Conservation (phyloP, 1,139 yeast species). For the Kurtzmaniella natalensis region DNA sequence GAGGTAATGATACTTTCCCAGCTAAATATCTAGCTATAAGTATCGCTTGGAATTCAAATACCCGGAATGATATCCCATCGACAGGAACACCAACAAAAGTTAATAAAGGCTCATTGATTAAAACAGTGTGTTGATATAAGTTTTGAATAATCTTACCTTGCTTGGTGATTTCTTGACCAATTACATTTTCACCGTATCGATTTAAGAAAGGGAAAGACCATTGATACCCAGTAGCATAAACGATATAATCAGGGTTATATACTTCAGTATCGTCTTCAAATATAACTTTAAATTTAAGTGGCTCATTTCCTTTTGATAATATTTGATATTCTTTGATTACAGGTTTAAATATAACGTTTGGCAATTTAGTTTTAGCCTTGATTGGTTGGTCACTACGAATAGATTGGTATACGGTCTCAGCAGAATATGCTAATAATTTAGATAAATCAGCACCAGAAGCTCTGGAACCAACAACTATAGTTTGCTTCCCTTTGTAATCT, state of each 20-base stretch:
- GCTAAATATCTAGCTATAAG: conserved; percentile 30
- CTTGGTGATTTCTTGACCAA: conserved; percentile 15
- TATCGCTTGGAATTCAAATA: conserved; percentile 41
- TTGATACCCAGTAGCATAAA: conserved; percentile 44
- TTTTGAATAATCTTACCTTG: conserved; percentile 29
- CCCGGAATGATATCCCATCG: conserved; percentile 37
- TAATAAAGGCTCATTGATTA: conserved; percentile 32
- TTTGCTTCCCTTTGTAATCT: conserved; percentile 24
- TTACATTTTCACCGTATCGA: conserved; percentile 17
- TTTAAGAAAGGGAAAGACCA: conserved; percentile 40
- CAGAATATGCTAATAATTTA: conserved; percentile 20
- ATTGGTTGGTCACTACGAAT: conserved; percentile 18
- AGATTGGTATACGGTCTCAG: conserved; percentile 25
- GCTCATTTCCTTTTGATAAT: conserved; percentile 3
- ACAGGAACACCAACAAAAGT: conserved; percentile 39
- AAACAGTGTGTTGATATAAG: conserved; percentile 37
- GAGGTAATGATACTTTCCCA: conserved; percentile 28
- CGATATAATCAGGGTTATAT: conserved; percentile 28
- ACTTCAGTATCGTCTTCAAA: conserved; percentile 27
- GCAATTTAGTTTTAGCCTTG: conserved; percentile 13
- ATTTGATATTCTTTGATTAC: conserved; percentile 16
- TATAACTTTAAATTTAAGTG: conserved; percentile 18
- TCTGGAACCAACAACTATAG: conserved; percentile 40
- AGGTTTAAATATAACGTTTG: conserved; percentile 22
- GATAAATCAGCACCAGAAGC: conserved; percentile 43